Percentiles rank a stretch among this genome's conserved stretches.
These are phyloP conservation scores for Boletus sp. DNA, from an alignment of 768 basidiomycete species.

Conservation along the genomic window DNA sequence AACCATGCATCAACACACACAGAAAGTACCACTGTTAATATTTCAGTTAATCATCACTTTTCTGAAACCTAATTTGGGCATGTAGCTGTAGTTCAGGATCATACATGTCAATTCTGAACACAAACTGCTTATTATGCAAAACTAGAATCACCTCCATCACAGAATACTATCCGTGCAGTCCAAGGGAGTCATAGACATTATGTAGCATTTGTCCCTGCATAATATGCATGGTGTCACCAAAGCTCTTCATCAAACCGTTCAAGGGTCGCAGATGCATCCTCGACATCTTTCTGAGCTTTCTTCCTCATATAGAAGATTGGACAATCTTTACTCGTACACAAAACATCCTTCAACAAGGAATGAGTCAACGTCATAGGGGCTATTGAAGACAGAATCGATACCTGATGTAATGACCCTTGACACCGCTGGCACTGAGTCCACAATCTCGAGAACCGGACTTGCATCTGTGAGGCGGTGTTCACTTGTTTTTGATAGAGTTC, in stretches of 20 bases:
- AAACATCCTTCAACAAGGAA: constrained; percentile 65
- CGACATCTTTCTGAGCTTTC: constrained; percentile 97
- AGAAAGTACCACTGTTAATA: no score
- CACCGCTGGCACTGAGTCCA: constrained; percentile 99
- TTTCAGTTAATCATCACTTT: no score
- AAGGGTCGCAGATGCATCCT: constrained; percentile 71
- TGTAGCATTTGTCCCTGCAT: neutral
- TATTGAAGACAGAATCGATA: constrained; percentile 22
- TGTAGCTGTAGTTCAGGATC: no score
- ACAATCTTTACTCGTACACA: constrained; percentile 96
- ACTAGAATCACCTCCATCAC: neutral
- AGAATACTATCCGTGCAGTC: neutral
- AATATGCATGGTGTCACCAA: constrained; percentile 45
- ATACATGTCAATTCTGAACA: no score
- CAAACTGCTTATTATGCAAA: neutral
- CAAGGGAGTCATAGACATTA: neutral
- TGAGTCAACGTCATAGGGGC: neutral
- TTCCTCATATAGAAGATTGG: constrained; percentile 99
- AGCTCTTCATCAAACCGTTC: constrained; percentile 80
- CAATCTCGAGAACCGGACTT: constrained; percentile 88
- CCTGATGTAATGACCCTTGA: constrained; percentile 97
- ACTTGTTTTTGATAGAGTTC: constrained; percentile 95
- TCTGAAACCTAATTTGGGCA: no score
- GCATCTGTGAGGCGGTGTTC: constrained; percentile 64
- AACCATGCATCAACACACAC: no score